Evolutionary conservation across 1,284 basidiomycete species (phyloP).

Genomic region (Pseudozyma thailandica): DNA sequence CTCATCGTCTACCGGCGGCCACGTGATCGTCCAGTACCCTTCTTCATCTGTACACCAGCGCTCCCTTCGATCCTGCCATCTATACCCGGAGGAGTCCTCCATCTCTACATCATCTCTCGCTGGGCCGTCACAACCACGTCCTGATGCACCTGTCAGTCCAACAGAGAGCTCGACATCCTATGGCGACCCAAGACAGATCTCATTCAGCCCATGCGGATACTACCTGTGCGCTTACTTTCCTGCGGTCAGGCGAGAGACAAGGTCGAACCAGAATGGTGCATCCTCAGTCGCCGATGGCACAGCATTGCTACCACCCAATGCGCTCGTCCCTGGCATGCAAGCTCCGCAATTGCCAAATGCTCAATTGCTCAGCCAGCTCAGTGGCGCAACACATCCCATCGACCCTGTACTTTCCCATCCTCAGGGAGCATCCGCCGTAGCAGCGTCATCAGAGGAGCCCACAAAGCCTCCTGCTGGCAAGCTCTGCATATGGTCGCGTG

Average conservation of each 20-base stretch:
- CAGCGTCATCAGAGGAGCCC: background rate
- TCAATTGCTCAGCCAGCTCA: constrained; percentile 8
- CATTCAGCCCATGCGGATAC: constrained; percentile 50
- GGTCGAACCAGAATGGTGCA: background rate
- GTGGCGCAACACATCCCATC: background rate
- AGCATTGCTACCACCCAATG: background rate
- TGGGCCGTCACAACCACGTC: constrained; percentile 11
- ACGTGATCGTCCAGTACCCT: constrained; percentile 32
- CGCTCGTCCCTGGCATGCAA: background rate
- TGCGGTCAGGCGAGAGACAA: background rate
- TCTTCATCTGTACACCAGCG: constrained; percentile 8
- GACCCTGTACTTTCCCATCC: constrained; percentile 2
- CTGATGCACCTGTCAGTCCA: background rate
- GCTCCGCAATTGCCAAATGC: background rate
- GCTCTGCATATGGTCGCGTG: constrained; percentile 47
- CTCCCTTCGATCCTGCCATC: constrained; percentile 9
- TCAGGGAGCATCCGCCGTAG: background rate
- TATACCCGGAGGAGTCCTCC: constrained; percentile 19
- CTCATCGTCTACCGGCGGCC: constrained; percentile 9
- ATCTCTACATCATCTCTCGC: constrained; percentile 6
- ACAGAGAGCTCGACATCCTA: constrained; percentile 1
- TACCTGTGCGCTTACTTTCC: constrained; percentile 42
- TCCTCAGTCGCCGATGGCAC: background rate
- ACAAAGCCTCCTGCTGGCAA: constrained; percentile 3
- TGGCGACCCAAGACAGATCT: constrained; percentile 33